Evolutionary conservation across 2,329 filamentous ascomycete species (phyloP).

Genomic region (Colletotrichum sublineola): DNA sequence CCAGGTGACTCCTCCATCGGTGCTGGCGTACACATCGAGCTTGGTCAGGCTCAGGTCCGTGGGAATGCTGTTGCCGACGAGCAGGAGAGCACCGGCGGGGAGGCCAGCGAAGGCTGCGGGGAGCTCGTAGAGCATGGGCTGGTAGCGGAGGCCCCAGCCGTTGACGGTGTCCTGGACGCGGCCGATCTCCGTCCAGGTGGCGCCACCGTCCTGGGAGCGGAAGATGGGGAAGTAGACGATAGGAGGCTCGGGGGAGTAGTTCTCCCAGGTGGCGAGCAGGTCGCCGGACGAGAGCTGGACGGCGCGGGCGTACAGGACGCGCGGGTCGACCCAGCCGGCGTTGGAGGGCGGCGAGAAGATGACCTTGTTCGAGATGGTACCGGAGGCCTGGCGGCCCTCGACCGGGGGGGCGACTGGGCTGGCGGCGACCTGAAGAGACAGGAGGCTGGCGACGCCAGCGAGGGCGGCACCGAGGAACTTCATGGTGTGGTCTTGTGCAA

Average conservation of each 20-base stretch:
- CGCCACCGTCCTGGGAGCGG: conserved; percentile 64
- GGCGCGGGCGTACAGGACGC: conserved; percentile 59
- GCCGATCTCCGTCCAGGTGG: conserved; percentile 74
- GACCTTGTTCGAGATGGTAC: conserved; percentile 48
- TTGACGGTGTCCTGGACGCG: conserved; percentile 74
- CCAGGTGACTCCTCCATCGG: conserved; percentile 73
- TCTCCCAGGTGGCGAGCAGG: conserved; percentile 68
- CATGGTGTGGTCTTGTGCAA: conserved; percentile 11
- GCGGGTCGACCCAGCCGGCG: conserved; percentile 58
- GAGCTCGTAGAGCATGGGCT: conserved; percentile 77
- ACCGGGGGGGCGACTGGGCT: conserved; percentile 36
- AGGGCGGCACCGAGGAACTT: conserved; percentile 32
- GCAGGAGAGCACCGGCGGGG: conserved; percentile 73
- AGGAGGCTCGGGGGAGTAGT: conserved; percentile 69
- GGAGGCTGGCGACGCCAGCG: conserved; percentile 31
- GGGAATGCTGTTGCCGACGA: conserved; percentile 72
- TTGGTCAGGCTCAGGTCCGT: conserved; percentile 72
- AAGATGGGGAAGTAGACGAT: conserved; percentile 68
- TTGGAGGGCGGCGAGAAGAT: conserved; percentile 58
- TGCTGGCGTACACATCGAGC: conserved; percentile 77
- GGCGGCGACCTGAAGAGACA: conserved; percentile 29
- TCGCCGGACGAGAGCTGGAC: conserved; percentile 59
- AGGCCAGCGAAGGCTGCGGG: conserved; percentile 69
- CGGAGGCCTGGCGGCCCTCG: conserved; percentile 36
- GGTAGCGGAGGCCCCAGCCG: conserved; percentile 75